Evolutionary conservation across 2,329 filamentous ascomycete species (phyloP), one percentile per base, ranked within the genome.

Genomic region (Aspergillus carbonarius): DNA sequence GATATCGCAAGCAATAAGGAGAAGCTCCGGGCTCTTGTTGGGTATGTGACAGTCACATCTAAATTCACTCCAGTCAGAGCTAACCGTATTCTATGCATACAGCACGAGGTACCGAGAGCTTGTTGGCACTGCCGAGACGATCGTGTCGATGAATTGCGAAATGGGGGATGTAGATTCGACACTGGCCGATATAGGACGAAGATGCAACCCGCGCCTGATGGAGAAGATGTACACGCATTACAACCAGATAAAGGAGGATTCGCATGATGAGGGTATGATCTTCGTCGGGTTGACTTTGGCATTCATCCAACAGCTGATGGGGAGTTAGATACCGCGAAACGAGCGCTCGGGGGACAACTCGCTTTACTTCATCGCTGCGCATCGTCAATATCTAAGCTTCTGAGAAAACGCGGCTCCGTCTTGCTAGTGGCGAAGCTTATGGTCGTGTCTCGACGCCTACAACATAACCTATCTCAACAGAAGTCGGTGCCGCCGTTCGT

Each of bases 61-160:
- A 4, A 13, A 18, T 4, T 30, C 13, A 5, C 34, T 23, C 5
- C 13, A 23, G 53, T 25, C 20, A 42, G 30, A 1, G 40, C 60
- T 63, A 50, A 65, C 58, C 47, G 55, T 48, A 55, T 30, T 49
- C 50, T 60, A 40, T 48, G 54, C 48, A 20, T 54, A 9, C 65
- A 87, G 85, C 18, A 80, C 83, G 66, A 85, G 85, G 69, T 98
- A 98, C 76, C 90, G 93, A 66, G 91, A 95, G 68, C 86, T 98
- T 8, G 86, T 98, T 25, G 91, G 91, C 54, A 97, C 93, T 0
- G 93, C 93, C 55, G 93, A 97, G 76, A 88, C 88, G n/a, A 98
- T 98, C 65, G 89, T 97, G 55, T 84, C 88, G 60, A 96, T 98
- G 91, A 89, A 91, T 65, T 77, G 76, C 39, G 87, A 93, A 71